A percentile compares a stretch with the other conserved stretches of the same genome.
Conservation (phyloP, 2,329 filamentous ascomycete species). For the Pseudogymnoascus sp. region DNA sequence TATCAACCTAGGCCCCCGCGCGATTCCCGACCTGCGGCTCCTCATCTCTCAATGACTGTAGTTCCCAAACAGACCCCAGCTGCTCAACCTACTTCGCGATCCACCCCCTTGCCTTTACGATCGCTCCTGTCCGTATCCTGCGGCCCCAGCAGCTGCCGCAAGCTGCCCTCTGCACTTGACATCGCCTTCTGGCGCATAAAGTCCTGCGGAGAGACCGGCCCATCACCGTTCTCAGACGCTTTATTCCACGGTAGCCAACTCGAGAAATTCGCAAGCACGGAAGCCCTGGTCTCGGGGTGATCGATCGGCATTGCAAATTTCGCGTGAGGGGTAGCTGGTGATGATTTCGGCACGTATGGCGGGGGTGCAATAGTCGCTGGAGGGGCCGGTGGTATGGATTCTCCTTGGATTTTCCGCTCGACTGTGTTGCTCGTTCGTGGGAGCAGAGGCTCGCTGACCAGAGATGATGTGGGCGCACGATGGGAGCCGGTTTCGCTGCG, state of each 20-base stretch:
- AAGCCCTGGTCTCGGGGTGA: slow-evolving; percentile 23
- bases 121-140: slow-evolving; percentile 24
- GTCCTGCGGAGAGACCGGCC: neutral
- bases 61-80: neutral
- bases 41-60: neutral
- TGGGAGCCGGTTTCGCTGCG: slow-evolving; percentile 30
- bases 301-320: slow-evolving; percentile 17
- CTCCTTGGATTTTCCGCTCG: neutral
- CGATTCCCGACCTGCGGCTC: neutral
- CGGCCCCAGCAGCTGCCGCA: slow-evolving; percentile 44
- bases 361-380: slow-evolving; percentile 15
- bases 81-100: slow-evolving; percentile 14
- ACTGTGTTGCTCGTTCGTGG: slow-evolving; percentile 45
- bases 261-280: slow-evolving; percentile 24
- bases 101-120: slow-evolving; percentile 26
- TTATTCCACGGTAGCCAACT: slow-evolving; percentile 28
- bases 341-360: slow-evolving; percentile 4
- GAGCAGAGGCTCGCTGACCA: slow-evolving; percentile 49
- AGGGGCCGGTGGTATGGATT: slow-evolving; percentile 17
- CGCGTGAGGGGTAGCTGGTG: slow-evolving; percentile 13
- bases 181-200: slow-evolving; percentile 22
- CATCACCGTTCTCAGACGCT: neutral
- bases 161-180: slow-evolving; percentile 48
- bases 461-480: slow-evolving; percentile 32
- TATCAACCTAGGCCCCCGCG: neutral